Percentiles rank a stretch among this genome's conserved stretches.
phyloP scores from a whole-genome alignment of 2,329 filamentous ascomycete genomes.

The Xenoacremonium recifei region DNA sequence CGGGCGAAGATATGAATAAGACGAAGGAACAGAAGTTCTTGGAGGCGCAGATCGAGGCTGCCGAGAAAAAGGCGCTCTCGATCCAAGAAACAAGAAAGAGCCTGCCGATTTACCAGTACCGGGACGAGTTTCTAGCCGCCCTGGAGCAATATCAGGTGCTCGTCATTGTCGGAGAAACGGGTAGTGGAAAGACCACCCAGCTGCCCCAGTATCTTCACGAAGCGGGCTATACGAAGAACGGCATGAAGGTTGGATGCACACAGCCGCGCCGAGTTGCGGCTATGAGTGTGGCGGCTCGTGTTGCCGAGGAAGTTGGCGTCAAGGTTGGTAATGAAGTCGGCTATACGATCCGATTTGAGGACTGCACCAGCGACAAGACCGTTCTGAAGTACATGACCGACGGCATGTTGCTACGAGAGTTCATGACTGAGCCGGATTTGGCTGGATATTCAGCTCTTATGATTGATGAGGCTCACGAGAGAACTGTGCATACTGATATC shows the following conservation, averaged over 20 bases:
- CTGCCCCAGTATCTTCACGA: constrained; percentile 92
- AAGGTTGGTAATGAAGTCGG: constrained; percentile 91
- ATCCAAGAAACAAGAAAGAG: constrained; percentile 92
- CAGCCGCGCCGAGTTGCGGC: constrained; percentile 94
- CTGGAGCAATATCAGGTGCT: constrained; percentile 83
- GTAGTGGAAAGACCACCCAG: constrained; percentile 94
- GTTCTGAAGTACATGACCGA: constrained; percentile 96
- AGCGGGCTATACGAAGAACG: constrained; percentile 81
- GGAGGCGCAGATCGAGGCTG: constrained; percentile 79
- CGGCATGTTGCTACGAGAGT: constrained; percentile 87
- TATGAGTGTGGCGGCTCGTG: constrained; percentile 95
- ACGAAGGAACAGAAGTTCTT: constrained; percentile 78
- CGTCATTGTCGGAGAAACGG: constrained; percentile 92
- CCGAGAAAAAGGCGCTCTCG: constrained; percentile 81
- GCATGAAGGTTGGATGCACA: constrained; percentile 86
- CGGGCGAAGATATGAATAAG: constrained; percentile 68
- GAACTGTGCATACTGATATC: constrained; percentile 89
- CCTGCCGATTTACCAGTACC: constrained; percentile 84
- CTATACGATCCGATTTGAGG: constrained; percentile 93
- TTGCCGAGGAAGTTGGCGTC: constrained; percentile 89
- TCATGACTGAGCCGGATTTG: constrained; percentile 84
- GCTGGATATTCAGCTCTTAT: constrained; percentile 83
- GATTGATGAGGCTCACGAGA: constrained; percentile 97
- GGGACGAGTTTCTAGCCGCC: constrained; percentile 82
- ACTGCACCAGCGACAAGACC: constrained; percentile 87